Percentiles rank a stretch among this genome's conserved stretches.
Evolutionary conservation across 371 early-diverging fungal species (phyloP).

Genomic region (Rhizopus delemar): DNA sequence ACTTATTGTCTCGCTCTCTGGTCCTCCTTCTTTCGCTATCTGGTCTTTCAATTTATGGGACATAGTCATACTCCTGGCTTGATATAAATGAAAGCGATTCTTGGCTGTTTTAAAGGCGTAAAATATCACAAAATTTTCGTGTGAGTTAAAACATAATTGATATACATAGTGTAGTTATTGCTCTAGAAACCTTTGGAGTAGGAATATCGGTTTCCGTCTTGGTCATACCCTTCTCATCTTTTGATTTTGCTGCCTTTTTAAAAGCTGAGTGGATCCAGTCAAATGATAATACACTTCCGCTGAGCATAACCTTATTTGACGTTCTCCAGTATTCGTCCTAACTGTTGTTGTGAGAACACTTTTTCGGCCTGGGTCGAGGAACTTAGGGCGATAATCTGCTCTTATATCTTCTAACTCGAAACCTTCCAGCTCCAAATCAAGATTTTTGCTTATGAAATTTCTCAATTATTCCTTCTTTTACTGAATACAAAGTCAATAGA

Average conservation of each 20-base stretch:
- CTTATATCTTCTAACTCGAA: conserved; percentile 1
- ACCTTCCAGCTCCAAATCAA: background rate
- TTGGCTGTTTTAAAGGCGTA: conserved; percentile 3
- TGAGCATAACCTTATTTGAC: background rate
- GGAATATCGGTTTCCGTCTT: background rate
- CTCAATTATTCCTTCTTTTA: background rate
- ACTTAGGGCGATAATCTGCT: background rate
- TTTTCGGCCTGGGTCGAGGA: conserved; percentile 8
- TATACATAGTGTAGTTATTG: background rate
- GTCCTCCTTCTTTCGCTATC: no score
- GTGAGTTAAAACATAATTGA: background rate
- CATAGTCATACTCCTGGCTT: no score
- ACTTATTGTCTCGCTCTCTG: no score
- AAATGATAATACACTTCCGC: conserved; percentile 9
- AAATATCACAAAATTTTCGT: background rate
- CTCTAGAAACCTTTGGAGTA: background rate
- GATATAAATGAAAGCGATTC: conserved; percentile 1
- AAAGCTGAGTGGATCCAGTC: conserved; percentile 5
- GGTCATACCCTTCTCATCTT: background rate
- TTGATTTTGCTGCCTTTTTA: background rate
- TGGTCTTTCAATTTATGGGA: no score
- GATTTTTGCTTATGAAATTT: background rate
- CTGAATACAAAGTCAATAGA: conserved; percentile 8
- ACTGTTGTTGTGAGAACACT: conserved; percentile 4
- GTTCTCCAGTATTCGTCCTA: background rate